phyloP scores from a whole-genome alignment of 805 yeast genomes.

The Monosporozyma yasuniensis region DNA sequence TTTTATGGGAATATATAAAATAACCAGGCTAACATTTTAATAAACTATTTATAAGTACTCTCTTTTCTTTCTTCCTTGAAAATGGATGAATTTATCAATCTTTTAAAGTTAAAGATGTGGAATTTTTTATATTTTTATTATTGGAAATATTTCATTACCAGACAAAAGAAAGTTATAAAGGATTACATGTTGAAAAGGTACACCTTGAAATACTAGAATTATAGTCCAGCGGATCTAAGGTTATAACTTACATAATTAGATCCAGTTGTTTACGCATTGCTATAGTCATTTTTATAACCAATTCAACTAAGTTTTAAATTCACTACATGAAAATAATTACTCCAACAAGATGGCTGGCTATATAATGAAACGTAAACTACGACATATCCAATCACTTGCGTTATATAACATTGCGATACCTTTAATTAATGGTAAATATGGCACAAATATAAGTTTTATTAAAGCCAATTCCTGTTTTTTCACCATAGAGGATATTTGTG shows the following conservation, averaged over 20 bases:
- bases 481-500: slow-evolving; percentile 15
- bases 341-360: slow-evolving; percentile 9
- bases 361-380: slow-evolving; percentile 15
- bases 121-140: neutral
- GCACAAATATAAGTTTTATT: neutral
- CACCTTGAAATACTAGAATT: no score
- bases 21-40: neutral
- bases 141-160: neutral
- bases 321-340: neutral
- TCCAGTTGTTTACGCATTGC: no score
- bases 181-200: neutral
- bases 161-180: neutral
- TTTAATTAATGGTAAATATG: neutral
- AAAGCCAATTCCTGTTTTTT: slow-evolving; percentile 18
- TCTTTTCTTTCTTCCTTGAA: no score
- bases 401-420: slow-evolving; percentile 13
- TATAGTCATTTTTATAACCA: neutral
- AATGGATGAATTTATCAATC: neutral
- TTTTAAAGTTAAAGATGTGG: neutral
- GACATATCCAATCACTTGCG: slow-evolving; percentile 22
- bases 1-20: neutral
- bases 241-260: no score
- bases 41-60: neutral
- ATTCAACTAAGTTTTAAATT: neutral
- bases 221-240: no score